Evolutionary conservation across 106 monocot species (phyloP).

Genomic region (Dendrobium catenatum): DNA sequence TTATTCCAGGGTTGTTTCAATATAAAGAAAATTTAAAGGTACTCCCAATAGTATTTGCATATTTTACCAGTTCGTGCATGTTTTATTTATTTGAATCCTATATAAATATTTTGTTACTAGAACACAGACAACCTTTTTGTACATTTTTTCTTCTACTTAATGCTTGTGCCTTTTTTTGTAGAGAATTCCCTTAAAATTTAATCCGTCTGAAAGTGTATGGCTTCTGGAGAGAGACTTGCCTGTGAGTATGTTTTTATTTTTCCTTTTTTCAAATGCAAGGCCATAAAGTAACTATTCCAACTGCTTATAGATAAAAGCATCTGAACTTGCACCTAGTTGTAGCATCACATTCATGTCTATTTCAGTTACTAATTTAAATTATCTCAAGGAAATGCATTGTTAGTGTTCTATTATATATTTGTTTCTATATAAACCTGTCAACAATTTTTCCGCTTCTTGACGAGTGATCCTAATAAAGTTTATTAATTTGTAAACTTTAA

Average conservation of each 20-base stretch:
- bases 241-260: constrained; percentile 39
- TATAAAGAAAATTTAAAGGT: not conserved
- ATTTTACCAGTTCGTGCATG: not conserved
- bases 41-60: not conserved
- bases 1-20: not conserved
- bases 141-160: not conserved
- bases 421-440: not conserved
- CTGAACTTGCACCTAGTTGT: not conserved
- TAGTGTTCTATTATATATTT: not conserved
- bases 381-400: not conserved
- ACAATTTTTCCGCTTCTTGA: not conserved
- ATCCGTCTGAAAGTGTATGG: constrained; percentile 57
- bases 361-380: not conserved
- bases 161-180: constrained; percentile 15
- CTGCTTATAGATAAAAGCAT: not conserved
- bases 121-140: not conserved
- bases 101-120: not conserved
- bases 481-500: not conserved
- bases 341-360: not conserved
- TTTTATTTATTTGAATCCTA: not conserved
- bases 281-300: not conserved
- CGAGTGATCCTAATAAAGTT: not conserved
- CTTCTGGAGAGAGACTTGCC: constrained; percentile 69
- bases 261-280: not conserved
- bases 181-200: constrained; percentile 77